Percentiles rank a stretch among this genome's conserved stretches.
Evolutionary conservation across 305 asterid genomes (phyloP).

Genomic region (Rubia occidens): DNA sequence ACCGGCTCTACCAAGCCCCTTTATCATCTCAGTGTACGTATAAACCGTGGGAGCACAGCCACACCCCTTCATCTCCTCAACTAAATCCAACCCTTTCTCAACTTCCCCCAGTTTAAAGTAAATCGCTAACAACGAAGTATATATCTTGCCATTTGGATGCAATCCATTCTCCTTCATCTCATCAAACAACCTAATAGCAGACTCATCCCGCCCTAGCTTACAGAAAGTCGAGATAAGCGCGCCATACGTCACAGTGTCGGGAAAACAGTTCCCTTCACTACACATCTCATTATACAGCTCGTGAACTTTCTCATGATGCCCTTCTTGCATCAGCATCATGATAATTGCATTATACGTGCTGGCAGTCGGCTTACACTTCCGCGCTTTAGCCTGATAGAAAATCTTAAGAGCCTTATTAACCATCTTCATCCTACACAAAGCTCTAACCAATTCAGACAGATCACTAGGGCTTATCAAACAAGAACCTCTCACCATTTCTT

Average conservation of each 20-base stretch:
- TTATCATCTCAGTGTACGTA: constrained; percentile 71
- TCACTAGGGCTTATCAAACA: constrained; percentile 50
- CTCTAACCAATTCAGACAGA: constrained; percentile 52
- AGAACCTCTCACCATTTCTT: constrained; percentile 64
- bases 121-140: constrained; percentile 55
- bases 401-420: constrained; percentile 59
- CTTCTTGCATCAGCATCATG: constrained; percentile 84
- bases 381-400: constrained; percentile 66
- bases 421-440: constrained; percentile 75
- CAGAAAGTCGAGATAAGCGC: constrained; percentile 63
- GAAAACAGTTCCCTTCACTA: constrained; percentile 61
- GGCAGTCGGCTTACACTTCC: constrained; percentile 72
- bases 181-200: constrained; percentile 71
- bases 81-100: constrained; percentile 57
- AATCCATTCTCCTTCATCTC: constrained; percentile 85
- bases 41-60: constrained; percentile 70
- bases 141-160: constrained; percentile 70
- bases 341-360: constrained; percentile 68
- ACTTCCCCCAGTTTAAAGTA: constrained; percentile 52
- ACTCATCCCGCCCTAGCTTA: constrained; percentile 55
- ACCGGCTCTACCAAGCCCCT: constrained; percentile 73
- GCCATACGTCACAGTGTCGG: constrained; percentile 72
- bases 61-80: constrained; percentile 56
- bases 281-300: constrained; percentile 88
- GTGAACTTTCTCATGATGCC: constrained; percentile 64